Conservation (phyloP, 495 filamentous ascomycete genomes). For the Symbiotaphrina buchneri region DNA sequence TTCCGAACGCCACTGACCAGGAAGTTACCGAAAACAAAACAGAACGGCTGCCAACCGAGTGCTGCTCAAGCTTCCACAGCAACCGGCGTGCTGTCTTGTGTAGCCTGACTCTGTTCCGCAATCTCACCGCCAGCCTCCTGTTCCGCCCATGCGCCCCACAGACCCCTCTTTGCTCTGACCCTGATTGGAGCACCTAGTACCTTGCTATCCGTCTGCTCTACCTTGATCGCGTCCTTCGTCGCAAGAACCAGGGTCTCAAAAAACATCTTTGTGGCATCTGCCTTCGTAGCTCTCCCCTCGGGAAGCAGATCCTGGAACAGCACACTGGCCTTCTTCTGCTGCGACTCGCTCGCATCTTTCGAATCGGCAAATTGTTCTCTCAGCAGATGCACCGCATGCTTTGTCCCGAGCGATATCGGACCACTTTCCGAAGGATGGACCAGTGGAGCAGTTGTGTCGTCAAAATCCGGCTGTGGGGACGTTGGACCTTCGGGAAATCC, state of each 20-base stretch:
- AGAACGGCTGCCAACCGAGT: no score
- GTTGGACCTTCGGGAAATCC: slow-evolving; percentile 13
- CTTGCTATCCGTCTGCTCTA: slow-evolving; percentile 58
- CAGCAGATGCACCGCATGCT: slow-evolving; percentile 86
- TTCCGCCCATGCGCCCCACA: slow-evolving; percentile 95
- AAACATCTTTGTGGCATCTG: slow-evolving; percentile 97
- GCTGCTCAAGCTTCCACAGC: no score
- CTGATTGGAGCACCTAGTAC: slow-evolving; percentile 52
- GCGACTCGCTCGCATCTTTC: slow-evolving; percentile 30
- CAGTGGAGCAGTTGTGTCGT: slow-evolving; percentile 52
- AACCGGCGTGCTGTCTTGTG: no score
- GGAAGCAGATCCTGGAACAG: slow-evolving; percentile 86
- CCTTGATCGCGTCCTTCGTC: slow-evolving; percentile 93
- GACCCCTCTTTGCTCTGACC: slow-evolving; percentile 66
- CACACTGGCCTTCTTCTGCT: slow-evolving; percentile 54
- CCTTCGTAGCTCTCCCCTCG: slow-evolving; percentile 48
- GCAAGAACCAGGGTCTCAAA: slow-evolving; percentile 89
- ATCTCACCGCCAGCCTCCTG: slow-evolving; percentile 42
- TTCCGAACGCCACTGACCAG: no score
- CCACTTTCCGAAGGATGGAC: slow-evolving; percentile 61
- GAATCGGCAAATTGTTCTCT: slow-evolving; percentile 61
- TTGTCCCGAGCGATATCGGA: slow-evolving; percentile 70
- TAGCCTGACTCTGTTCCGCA: slow-evolving; percentile 15
- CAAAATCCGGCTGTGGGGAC: slow-evolving; percentile 23
- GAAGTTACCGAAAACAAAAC: no score